Evolutionary conservation across 148 eudicot genomes (phyloP).

Genomic region (Fallopia convolvulus): DNA sequence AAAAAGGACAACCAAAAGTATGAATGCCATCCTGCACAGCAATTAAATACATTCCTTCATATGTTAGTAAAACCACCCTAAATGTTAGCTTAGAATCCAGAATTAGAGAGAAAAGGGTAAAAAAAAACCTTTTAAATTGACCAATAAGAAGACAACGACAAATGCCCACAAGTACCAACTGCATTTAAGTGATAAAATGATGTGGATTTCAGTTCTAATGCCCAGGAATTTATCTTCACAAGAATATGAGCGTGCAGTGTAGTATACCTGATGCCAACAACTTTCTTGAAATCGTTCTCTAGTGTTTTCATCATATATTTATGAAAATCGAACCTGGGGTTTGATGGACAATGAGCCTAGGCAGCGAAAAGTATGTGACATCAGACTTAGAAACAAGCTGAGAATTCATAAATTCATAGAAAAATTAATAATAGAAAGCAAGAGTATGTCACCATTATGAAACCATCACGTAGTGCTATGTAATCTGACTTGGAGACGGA

Average conservation of each 20-base stretch:
- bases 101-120: not conserved
- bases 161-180: slow-evolving; percentile 98
- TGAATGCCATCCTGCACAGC: slow-evolving; percentile 76
- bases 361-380: not conserved
- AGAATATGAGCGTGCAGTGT: not conserved
- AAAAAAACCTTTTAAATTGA: slow-evolving; percentile 67
- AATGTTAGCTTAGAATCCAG: not conserved
- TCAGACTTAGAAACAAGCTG: not conserved
- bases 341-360: slow-evolving; percentile 59
- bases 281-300: slow-evolving; percentile 71
- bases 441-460: slow-evolving; percentile 46
- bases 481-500: slow-evolving; percentile 83
- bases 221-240: not conserved
- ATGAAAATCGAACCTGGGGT: slow-evolving; percentile 60
- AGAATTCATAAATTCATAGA: not conserved
- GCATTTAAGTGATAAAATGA: slow-evolving; percentile 18
- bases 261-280: slow-evolving; percentile 81
- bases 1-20: slow-evolving; percentile 88
- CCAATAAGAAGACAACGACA: slow-evolving; percentile 77
- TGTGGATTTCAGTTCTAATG: not conserved
- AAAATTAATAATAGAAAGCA: not conserved
- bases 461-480: slow-evolving; percentile 67
- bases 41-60: not conserved
- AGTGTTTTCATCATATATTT: slow-evolving; percentile 74
- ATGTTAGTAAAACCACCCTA: not conserved